These are phyloP conservation scores for Corinectria fuckeliana DNA, from an alignment of 2,329 filamentous ascomycete species.

Conservation along the genomic window DNA sequence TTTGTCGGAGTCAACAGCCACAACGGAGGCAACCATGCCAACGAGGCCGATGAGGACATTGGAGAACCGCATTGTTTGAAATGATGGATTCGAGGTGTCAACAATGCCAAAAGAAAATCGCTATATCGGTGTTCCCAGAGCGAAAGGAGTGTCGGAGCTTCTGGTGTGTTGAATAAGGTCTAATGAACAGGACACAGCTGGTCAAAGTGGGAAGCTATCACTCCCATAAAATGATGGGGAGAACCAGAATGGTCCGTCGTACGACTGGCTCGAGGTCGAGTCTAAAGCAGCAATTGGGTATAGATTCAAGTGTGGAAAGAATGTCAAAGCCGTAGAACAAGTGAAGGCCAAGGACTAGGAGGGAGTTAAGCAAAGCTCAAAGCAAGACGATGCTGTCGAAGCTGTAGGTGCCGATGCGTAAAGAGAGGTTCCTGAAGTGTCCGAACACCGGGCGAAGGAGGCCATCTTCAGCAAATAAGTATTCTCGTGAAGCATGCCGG, in stretches of 20 bases:
- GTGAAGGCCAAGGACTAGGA: neutral
- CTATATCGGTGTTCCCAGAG: neutral
- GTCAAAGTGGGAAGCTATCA: neutral
- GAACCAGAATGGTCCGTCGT: neutral
- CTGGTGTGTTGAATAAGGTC: neutral
- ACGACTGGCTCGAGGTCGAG: neutral
- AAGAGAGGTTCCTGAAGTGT: neutral
- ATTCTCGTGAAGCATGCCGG: neutral
- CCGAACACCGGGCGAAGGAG: neutral
- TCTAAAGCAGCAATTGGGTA: neutral
- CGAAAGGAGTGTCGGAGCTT: neutral
- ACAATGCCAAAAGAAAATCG: neutral
- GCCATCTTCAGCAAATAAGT: neutral
- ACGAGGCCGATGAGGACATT: slow-evolving; percentile 28
- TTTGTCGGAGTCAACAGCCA: slow-evolving; percentile 28
- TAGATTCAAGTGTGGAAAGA: neutral
- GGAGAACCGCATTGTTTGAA: slow-evolving; percentile 26
- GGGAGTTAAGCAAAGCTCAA: neutral
- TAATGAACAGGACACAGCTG: neutral
- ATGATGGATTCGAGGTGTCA: neutral
- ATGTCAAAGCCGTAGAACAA: neutral
- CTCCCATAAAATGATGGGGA: no score
- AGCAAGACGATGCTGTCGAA: neutral
- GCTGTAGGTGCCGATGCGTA: neutral
- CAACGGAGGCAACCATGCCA: slow-evolving; percentile 27